Evolutionary conservation across 495 filamentous ascomycete genomes (phyloP).

Genomic region (Aspergillus indologenus): DNA sequence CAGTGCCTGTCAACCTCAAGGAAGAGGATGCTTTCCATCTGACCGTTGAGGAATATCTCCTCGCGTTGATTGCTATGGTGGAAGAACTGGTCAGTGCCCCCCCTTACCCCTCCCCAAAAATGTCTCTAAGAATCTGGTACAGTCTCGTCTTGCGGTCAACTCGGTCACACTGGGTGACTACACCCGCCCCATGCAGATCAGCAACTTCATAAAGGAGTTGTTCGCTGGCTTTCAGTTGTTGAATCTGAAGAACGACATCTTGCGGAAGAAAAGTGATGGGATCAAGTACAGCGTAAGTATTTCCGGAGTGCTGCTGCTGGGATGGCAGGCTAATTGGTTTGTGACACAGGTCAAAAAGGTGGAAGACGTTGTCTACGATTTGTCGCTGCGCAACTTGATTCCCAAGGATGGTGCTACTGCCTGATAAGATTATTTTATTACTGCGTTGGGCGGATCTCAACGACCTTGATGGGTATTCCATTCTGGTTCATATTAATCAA

Average conservation of each 20-base stretch:
- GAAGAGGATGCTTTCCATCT: constrained; percentile 88
- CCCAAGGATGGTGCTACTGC: constrained; percentile 40
- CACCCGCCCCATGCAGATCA: constrained; percentile 76
- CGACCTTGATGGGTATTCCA: neutral
- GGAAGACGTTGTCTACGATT: constrained; percentile 95
- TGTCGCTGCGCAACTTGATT: constrained; percentile 80
- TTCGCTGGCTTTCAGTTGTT: constrained; percentile 94
- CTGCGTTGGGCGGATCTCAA: too few relatives aligned
- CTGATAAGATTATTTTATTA: constrained; percentile 8
- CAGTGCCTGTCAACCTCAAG: constrained; percentile 95
- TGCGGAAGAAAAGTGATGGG: constrained; percentile 83
- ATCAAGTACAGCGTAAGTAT: constrained; percentile 84
- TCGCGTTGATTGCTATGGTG: constrained; percentile 77
- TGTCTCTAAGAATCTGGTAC: constrained; percentile 7
- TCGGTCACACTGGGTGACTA: constrained; percentile 92
- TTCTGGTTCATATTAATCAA: neutral
- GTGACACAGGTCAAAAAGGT: constrained; percentile 76
- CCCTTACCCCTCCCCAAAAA: too few relatives aligned
- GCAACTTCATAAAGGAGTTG: constrained; percentile 89
- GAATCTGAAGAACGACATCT: constrained; percentile 91
- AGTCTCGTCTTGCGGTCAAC: constrained; percentile 90
- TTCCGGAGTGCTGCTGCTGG: neutral
- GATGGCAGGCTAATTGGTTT: constrained; percentile 1
- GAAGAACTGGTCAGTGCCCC: constrained; percentile 81
- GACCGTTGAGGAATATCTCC: constrained; percentile 94